Base-by-base conservation (phyloP, 768 basidiomycete species). In the Lentinula guzmanii region DNA sequence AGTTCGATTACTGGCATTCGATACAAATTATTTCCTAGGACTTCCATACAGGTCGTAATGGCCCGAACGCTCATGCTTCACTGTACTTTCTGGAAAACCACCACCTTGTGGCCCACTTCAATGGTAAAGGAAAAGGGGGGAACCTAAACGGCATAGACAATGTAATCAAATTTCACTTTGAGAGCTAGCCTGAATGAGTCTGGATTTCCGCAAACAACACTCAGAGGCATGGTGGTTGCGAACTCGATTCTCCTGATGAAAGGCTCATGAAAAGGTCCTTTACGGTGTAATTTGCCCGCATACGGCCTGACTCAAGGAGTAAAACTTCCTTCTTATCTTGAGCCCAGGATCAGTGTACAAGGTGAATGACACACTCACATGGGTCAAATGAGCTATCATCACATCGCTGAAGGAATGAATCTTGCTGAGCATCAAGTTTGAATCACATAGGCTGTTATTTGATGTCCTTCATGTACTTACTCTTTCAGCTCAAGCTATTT, bases 401-500 rank as follows among this genome's bases (percentile, higher is more conserved):
- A 33, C 54, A 24, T 74, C 74, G 2, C 65, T 64, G 37, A 74
- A 74, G 6, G 50, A 48, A 41, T 70, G 65, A 46, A 74, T 65
- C 52, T 67, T 70, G 3, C 60, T 58, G 4, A 70, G 24, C 24
- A 24, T 24, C 24, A 24, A 24, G 24, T 24, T 24, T 24, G 24
- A 24, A 24, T 24, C 2, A 24, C 3, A 24, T 24, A 24, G 24
- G 24, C 24, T 24, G 24, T 24, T 24, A 24, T 24, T 24, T 24
- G 24, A 24, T 84, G 80, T 9, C 87, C 82, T 39, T 85, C 82
- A 63, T 85, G 77, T 61, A 86, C 76, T 24, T 71, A 71, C 18
- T 51, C 59, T 59, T 70, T 66, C 2, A 69, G 61, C 24, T 67
- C 67, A 7, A 66, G 63, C 6, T 74, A 58, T 7, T 69, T 64